Percentiles rank a stretch among this genome's conserved stretches.
Evolutionary conservation across 2,329 filamentous ascomycete species (phyloP).

Genomic region (Cylindrodendrum hubeiense): DNA sequence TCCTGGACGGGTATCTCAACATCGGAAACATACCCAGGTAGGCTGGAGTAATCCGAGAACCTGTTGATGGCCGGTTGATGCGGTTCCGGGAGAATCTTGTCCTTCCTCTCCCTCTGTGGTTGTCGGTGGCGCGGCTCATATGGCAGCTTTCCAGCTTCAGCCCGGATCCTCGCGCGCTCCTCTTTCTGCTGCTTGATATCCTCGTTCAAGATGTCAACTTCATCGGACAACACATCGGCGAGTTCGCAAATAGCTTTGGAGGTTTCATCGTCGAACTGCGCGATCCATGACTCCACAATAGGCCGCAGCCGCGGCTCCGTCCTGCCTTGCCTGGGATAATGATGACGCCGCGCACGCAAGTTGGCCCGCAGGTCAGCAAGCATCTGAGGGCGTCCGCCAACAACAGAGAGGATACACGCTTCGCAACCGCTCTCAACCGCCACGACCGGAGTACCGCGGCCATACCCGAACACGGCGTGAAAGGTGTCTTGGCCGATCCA

Average conservation of each 20-base stretch:
- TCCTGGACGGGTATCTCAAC: neutral
- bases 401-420: conserved; percentile 63
- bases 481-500: conserved; percentile 56
- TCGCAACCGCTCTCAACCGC: conserved; percentile 57
- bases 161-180: neutral
- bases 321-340: conserved; percentile 28
- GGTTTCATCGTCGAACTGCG: conserved; percentile 41
- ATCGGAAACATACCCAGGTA: neutral
- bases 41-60: neutral
- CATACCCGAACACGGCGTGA: conserved; percentile 49
- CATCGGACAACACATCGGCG: conserved; percentile 28
- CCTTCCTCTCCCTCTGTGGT: neutral
- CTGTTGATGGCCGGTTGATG: neutral
- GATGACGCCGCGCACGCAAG: conserved; percentile 53
- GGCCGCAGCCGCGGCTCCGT: conserved; percentile 51
- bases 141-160: neutral
- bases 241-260: conserved; percentile 12
- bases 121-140: neutral
- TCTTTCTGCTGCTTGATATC: conserved; percentile 12
- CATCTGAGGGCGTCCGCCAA: conserved; percentile 58
- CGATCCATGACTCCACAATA: conserved; percentile 60
- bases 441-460: conserved; percentile 37
- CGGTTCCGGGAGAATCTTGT: neutral
- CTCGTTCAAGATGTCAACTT: conserved; percentile 18
- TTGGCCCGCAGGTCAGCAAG: conserved; percentile 61